Percentiles rank a stretch among this genome's conserved stretches.
phyloP scores from a whole-genome alignment of 2,329 filamentous ascomycete species.

The Fusarium heterosporum region DNA sequence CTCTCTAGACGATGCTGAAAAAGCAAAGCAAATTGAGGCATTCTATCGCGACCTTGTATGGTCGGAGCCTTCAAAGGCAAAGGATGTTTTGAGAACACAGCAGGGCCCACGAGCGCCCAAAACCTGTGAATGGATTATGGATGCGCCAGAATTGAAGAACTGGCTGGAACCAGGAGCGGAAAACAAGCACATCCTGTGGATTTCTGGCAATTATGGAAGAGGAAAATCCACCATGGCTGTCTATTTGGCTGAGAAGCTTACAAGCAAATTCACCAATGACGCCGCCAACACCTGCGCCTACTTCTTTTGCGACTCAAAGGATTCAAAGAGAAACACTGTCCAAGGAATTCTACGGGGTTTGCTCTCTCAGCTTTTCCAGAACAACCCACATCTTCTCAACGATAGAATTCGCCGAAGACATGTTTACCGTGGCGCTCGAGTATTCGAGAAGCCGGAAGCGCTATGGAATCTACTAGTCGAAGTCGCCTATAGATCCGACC shows the following conservation, averaged over 20 bases:
- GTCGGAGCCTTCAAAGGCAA: constrained; percentile 22
- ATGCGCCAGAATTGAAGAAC: constrained; percentile 9
- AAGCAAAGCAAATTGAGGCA: constrained; percentile 20
- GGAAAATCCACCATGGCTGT: constrained; percentile 27
- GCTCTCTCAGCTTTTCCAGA: constrained; percentile 31
- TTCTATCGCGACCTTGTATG: constrained; percentile 30
- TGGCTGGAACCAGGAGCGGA: constrained; percentile 18
- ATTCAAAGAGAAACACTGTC: constrained; percentile 21
- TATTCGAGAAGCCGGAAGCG: constrained; percentile 30
- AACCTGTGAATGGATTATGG: constrained; percentile 33
- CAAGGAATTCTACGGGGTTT: constrained; percentile 25
- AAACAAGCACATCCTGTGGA: constrained; percentile 12
- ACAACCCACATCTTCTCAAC: constrained; percentile 25
- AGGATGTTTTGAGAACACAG: constrained; percentile 27
- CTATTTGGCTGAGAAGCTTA: constrained; percentile 26
- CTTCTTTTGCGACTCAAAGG: constrained; percentile 28
- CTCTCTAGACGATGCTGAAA: constrained; percentile 16
- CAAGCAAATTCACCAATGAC: constrained; percentile 17
- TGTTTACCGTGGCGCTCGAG: constrained; percentile 17
- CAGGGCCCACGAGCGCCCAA: constrained; percentile 21
- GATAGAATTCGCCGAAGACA: constrained; percentile 32
- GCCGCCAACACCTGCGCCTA: constrained; percentile 22
- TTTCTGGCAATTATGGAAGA: constrained; percentile 21
- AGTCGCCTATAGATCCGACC: constrained; percentile 27
- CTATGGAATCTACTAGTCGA: constrained; percentile 30